Evolutionary conservation across 176 grass and related monocot species (phyloP).

Genomic region (Carex kokanica): DNA sequence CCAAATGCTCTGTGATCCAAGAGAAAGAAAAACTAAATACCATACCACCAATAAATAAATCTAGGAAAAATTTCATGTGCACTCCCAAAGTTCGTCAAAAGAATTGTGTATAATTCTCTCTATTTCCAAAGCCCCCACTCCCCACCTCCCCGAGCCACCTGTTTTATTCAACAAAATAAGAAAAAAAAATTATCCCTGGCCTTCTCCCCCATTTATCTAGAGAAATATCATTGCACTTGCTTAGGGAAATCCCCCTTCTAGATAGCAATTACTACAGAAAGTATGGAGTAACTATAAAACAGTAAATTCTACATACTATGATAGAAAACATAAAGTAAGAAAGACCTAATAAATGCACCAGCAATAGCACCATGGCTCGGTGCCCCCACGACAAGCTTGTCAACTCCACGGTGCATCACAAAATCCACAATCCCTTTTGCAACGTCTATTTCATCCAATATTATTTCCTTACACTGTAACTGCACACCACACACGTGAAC

Average conservation of each 20-base stretch:
- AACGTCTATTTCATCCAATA: slow-evolving; percentile 61
- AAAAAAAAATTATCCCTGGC: not conserved
- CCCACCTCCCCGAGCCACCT: not conserved
- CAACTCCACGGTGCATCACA: slow-evolving; percentile 33
- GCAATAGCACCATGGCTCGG: slow-evolving; percentile 58
- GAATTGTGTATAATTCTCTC: not conserved
- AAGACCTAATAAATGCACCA: slow-evolving; percentile 65
- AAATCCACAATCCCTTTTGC: slow-evolving; percentile 77
- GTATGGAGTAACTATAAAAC: not conserved
- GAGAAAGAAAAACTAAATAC: slow-evolving; percentile 15
- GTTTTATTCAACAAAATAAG: not conserved
- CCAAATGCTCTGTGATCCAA: slow-evolving; percentile 46
- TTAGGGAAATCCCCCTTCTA: not conserved
- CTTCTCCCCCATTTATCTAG: not conserved
- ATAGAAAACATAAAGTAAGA: not conserved
- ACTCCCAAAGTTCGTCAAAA: not conserved
- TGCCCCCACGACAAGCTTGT: slow-evolving; percentile 62
- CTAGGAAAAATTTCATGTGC: not conserved
- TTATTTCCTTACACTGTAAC: slow-evolving; percentile 76
- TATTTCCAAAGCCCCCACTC: not conserved
- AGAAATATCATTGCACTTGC: not conserved
- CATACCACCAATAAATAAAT: slow-evolving; percentile 15
- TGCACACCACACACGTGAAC: slow-evolving; percentile 31
- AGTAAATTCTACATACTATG: not conserved
- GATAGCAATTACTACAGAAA: not conserved